Evolutionary conservation across 257 asterid species (phyloP).

Genomic region (Ajuga chamaepitys): DNA sequence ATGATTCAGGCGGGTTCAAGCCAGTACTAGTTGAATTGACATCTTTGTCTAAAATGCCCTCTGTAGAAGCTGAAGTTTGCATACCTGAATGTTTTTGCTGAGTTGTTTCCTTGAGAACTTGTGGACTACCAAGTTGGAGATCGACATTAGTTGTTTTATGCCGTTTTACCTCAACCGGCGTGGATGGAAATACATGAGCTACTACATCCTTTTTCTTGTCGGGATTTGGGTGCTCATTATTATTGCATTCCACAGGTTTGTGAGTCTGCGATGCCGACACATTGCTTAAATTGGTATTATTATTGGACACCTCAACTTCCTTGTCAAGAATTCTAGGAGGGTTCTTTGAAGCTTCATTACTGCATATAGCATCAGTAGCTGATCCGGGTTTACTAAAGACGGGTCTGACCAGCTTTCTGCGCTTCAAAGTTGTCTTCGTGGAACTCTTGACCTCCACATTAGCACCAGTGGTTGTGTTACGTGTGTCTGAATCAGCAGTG

Average conservation of each 20-base stretch:
- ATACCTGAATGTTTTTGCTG: neutral
- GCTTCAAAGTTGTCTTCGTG: conserved; percentile 27
- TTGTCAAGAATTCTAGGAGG: conserved; percentile 11
- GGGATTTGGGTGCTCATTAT: conserved; percentile 8
- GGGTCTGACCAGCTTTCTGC: conserved; percentile 59
- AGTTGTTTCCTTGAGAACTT: conserved; percentile 7
- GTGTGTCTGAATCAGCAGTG: conserved; percentile 7
- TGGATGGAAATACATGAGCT: conserved; percentile 13
- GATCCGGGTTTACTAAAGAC: conserved; percentile 27
- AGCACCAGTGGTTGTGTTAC: conserved; percentile 4
- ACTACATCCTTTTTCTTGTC: conserved; percentile 16
- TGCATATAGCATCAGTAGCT: neutral
- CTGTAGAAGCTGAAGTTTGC: conserved; percentile 15
- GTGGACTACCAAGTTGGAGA: conserved; percentile 7
- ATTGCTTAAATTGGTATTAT: neutral
- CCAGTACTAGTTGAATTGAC: conserved; percentile 6
- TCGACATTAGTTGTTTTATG: neutral
- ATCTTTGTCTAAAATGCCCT: conserved; percentile 12
- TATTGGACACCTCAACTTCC: conserved; percentile 16
- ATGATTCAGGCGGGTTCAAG: conserved; percentile 18
- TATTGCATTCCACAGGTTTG: neutral
- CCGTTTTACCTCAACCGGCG: conserved; percentile 8
- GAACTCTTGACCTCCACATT: conserved; percentile 23
- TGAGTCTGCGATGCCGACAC: neutral
- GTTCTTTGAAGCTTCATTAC: conserved; percentile 11